phyloP scores from a whole-genome alignment of 345 rosid genomes.

The Hirschfeldia incana region DNA sequence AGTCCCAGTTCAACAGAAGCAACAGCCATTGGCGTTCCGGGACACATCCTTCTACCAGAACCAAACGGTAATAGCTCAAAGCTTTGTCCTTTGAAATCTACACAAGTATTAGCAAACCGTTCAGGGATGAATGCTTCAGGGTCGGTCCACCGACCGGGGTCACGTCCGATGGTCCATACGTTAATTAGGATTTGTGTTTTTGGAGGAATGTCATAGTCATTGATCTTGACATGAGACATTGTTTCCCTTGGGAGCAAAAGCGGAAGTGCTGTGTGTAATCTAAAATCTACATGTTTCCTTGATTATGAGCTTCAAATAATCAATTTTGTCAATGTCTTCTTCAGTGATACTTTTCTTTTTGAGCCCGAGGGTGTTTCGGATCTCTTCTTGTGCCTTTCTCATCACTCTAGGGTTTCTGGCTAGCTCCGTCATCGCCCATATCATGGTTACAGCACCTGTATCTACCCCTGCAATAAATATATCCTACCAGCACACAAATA shows the following conservation, averaged over 20 bases:
- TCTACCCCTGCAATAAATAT: slow-evolving; percentile 19
- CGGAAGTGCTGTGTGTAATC: neutral
- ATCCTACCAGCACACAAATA: neutral
- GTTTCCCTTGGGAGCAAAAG: neutral
- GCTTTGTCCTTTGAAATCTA: neutral
- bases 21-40: neutral
- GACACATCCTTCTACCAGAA: neutral
- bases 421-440: slow-evolving; percentile 21
- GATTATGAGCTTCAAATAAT: neutral
- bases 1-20: neutral
- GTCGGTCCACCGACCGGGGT: neutral
- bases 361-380: slow-evolving; percentile 2
- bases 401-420: slow-evolving; percentile 16
- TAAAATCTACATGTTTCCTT: neutral
- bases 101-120: neutral
- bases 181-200: neutral
- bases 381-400: slow-evolving; percentile 28
- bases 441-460: slow-evolving; percentile 15
- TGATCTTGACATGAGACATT: neutral
- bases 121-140: neutral
- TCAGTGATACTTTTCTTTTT: neutral
- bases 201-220: neutral
- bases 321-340: neutral
- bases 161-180: neutral
- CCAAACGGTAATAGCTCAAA: neutral